Percentiles rank a stretch among this genome's conserved stretches.
Evolutionary conservation across 805 yeast genomes (phyloP).

Genomic region (Wickerhamomyces bovis): DNA sequence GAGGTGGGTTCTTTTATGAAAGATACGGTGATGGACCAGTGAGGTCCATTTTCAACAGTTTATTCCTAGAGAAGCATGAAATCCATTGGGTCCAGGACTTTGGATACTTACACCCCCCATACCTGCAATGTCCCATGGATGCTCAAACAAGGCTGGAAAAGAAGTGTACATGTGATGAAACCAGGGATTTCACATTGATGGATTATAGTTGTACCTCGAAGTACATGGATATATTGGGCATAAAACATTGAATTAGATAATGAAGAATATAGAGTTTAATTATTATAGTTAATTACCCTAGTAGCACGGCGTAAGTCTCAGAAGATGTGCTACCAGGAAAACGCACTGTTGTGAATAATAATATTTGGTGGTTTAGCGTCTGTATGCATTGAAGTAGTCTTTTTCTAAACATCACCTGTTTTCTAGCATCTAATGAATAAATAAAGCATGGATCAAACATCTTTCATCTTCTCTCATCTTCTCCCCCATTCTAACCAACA

Average conservation of each 20-base stretch:
- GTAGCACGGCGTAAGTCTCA: too few relatives aligned
- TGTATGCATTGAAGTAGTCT: background rate
- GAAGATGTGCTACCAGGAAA: too few relatives aligned
- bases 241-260: background rate
- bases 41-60: slow-evolving; percentile 73
- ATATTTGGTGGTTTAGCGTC: too few relatives aligned
- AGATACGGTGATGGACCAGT: slow-evolving; percentile 94
- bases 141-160: slow-evolving; percentile 46
- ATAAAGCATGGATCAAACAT: background rate
- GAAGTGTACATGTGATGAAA: slow-evolving; percentile 70
- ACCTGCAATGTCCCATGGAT: slow-evolving; percentile 71
- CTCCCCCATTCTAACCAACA: slow-evolving; percentile 35
- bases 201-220: slow-evolving; percentile 63
- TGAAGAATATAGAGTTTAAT: background rate
- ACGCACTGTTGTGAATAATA: too few relatives aligned
- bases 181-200: slow-evolving; percentile 66
- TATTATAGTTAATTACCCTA: too few relatives aligned
- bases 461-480: background rate
- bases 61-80: slow-evolving; percentile 58
- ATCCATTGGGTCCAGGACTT: slow-evolving; percentile 74
- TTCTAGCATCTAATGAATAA: too few relatives aligned
- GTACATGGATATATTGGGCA: slow-evolving; percentile 34
- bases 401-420: too few relatives aligned
- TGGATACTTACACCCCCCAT: slow-evolving; percentile 76
- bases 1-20: slow-evolving; percentile 85